Evolutionary conservation across 2,329 filamentous ascomycete species (phyloP).

Genomic region (Aspergillus sp.): DNA sequence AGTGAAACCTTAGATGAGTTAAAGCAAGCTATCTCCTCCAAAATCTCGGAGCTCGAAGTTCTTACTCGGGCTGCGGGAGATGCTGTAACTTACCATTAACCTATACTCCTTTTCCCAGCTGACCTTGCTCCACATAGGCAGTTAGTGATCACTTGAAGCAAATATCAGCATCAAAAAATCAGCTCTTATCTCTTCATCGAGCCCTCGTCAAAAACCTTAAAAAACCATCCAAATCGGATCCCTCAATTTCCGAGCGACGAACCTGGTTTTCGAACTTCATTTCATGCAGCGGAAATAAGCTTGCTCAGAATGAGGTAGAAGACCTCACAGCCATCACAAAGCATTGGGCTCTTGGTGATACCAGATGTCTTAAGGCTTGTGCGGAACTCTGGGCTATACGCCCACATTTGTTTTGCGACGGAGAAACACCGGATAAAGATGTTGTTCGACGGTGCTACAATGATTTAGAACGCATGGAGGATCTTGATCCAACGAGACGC

Average conservation of each 20-base stretch:
- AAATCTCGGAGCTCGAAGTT: constrained; percentile 6
- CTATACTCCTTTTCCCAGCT: constrained; percentile 1
- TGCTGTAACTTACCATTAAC: constrained; percentile 2
- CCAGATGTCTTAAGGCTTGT: constrained; percentile 7
- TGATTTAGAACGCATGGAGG: too few relatives aligned
- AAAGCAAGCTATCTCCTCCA: constrained; percentile 9
- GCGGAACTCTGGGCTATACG: constrained; percentile 4
- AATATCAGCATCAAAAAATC: constrained; percentile 7
- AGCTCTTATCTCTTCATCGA: constrained; percentile 10
- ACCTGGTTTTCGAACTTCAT: constrained; percentile 12
- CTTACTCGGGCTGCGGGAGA: constrained; percentile 9
- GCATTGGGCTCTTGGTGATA: constrained; percentile 3
- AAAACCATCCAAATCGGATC: constrained; percentile 4
- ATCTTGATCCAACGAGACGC: background rate
- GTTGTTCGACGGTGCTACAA: too few relatives aligned
- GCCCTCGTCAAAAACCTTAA: constrained; percentile 9
- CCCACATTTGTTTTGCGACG: background rate
- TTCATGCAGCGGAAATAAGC: constrained; percentile 2
- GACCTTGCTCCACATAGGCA: background rate
- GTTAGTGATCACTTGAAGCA: constrained; percentile 8
- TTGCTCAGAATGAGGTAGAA: constrained; percentile 2
- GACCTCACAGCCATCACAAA: constrained; percentile 5
- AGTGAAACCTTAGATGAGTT: constrained; percentile 2
- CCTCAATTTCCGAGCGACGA: constrained; percentile 7
- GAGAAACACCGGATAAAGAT: too few relatives aligned